These are phyloP conservation scores for Lactifluus subvellereus DNA, from an alignment of 768 basidiomycete genomes.

Conservation along the genomic window DNA sequence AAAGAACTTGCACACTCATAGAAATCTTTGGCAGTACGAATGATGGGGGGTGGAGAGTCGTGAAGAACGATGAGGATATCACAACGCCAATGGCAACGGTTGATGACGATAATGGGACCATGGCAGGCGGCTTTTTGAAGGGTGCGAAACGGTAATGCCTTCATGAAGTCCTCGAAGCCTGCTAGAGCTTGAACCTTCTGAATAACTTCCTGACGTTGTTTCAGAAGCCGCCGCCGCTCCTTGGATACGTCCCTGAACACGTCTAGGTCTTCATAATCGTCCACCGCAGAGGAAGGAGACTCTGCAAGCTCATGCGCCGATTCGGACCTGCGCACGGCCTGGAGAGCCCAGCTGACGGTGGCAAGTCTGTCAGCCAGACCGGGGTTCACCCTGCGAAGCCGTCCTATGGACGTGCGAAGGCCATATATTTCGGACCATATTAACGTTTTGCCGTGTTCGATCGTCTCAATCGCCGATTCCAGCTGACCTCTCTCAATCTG, in stretches of 20 bases:
- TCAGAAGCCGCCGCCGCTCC: background rate
- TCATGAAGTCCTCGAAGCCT: conserved; percentile 6
- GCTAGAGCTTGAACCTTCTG: background rate
- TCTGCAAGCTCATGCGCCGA: background rate
- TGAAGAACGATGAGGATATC: conserved; percentile 2
- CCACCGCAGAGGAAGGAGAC: background rate
- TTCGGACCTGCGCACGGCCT: background rate
- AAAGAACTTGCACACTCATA: background rate
- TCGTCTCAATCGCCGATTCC: conserved; percentile 3
- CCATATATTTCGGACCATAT: conserved; percentile 12
- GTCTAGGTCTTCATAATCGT: background rate
- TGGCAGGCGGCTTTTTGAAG: background rate
- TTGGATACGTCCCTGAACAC: background rate
- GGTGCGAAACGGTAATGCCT: background rate
- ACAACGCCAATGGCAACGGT: background rate
- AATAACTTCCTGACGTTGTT: background rate
- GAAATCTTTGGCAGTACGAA: background rate
- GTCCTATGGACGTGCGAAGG: background rate
- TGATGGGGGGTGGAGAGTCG: background rate
- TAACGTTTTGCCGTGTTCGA: conserved; percentile 1
- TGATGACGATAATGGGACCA: conserved; percentile 3
- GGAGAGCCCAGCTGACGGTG: background rate
- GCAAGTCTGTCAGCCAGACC: background rate
- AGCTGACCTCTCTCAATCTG: background rate
- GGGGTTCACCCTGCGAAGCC: background rate